These are phyloP conservation scores for Xylariaceae sp. DNA, from an alignment of 2,329 filamentous ascomycete species.

Conservation along the genomic window DNA sequence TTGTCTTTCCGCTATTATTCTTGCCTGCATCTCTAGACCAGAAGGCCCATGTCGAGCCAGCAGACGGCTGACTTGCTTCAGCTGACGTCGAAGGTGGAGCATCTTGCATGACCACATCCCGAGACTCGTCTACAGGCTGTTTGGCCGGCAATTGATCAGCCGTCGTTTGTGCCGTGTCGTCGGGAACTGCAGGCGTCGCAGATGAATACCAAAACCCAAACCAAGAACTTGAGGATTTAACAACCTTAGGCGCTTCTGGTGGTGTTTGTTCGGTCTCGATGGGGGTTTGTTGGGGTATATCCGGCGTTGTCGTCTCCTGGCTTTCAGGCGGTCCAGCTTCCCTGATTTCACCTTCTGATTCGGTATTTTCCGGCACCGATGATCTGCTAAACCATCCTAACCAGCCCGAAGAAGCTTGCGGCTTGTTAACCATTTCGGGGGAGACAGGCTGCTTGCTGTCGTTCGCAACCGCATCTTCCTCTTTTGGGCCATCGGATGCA, in stretches of 20 bases:
- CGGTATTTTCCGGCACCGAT: conserved; percentile 16
- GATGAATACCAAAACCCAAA: conserved; percentile 41
- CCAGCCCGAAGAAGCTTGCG: conserved; percentile 52
- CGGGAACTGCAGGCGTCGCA: conserved; percentile 14
- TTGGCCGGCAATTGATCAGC: conserved; percentile 23
- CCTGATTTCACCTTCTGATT: conserved; percentile 12
- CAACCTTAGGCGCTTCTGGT: conserved; percentile 24
- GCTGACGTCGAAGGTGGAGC: conserved; percentile 35
- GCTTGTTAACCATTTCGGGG: conserved; percentile 19
- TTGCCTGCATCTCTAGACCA: conserved; percentile 66
- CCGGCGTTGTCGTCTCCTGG: conserved; percentile 22
- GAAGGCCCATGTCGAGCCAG: conserved; percentile 76
- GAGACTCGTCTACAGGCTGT: conserved; percentile 34
- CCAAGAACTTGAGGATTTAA: conserved; percentile 38
- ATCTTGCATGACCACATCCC: conserved; percentile 50
- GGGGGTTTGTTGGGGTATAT: conserved; percentile 19
- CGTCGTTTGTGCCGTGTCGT: conserved; percentile 11
- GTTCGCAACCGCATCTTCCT: conserved; percentile 8
- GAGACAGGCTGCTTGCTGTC: conserved; percentile 22
- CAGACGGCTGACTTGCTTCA: conserved; percentile 43
- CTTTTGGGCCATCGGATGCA: conserved; percentile 8
- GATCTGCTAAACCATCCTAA: conserved; percentile 54
- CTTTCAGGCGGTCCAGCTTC: conserved; percentile 22
- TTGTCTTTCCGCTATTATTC: conserved; percentile 38
- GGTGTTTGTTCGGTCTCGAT: conserved; percentile 16